Evolutionary conservation across 805 yeast genomes (phyloP).

Genomic region (Candida orba): DNA sequence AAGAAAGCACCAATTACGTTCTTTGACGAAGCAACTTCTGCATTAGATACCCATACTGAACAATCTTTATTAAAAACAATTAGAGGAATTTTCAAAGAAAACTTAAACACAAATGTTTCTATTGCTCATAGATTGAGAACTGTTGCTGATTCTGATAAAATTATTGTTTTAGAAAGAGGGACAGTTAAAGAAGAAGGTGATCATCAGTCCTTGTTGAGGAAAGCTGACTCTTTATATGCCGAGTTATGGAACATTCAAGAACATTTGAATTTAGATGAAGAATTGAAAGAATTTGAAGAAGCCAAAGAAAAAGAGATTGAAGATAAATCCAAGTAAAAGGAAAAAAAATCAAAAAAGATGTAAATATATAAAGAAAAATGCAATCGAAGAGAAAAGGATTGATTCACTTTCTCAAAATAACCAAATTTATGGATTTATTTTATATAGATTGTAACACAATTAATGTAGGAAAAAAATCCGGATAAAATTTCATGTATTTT

Average conservation of each 20-base stretch:
- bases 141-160: slow-evolving; percentile 89
- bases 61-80: slow-evolving; percentile 75
- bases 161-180: slow-evolving; percentile 79
- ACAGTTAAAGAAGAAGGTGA: slow-evolving; percentile 82
- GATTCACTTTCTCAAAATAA: not conserved
- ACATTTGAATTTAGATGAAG: slow-evolving; percentile 46
- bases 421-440: not conserved
- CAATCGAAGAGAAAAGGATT: not conserved
- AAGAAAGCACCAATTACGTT: slow-evolving; percentile 86
- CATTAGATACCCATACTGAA: slow-evolving; percentile 94
- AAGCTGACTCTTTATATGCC: slow-evolving; percentile 56
- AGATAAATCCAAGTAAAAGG: not conserved
- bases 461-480: too few relatives aligned
- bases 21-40: slow-evolving; percentile 96
- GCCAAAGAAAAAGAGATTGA: slow-evolving; percentile 3
- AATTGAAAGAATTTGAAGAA: slow-evolving; percentile 6
- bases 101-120: slow-evolving; percentile 67
- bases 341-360: too few relatives aligned
- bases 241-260: slow-evolving; percentile 93
- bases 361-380: too few relatives aligned
- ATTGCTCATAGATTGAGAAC: slow-evolving; percentile 94
- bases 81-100: slow-evolving; percentile 50
- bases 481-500: too few relatives aligned
- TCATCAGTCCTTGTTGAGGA: slow-evolving; percentile 53
- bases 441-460: too few relatives aligned